phyloP scores from a whole-genome alignment of 352 stramenopile species.

The Halophytophthora batemanensis region DNA sequence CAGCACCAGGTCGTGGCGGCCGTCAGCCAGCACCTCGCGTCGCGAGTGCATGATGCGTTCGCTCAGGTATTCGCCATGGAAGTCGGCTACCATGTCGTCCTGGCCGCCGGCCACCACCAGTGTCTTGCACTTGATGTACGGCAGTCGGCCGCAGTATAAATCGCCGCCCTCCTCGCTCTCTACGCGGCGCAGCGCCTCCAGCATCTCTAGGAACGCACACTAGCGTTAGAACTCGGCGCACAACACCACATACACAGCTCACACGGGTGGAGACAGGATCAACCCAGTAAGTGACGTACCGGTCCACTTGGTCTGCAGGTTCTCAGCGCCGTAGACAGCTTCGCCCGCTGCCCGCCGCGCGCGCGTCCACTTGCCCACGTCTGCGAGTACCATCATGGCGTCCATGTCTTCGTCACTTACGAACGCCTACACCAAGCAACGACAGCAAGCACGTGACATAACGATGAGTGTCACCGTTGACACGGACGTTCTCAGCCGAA shows the following conservation, averaged over 20 bases:
- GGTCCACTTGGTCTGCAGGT: conserved; percentile 57
- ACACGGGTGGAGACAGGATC: neutral
- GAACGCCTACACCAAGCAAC: conserved; percentile 45
- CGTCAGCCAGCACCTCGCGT: conserved; percentile 49
- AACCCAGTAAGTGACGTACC: conserved; percentile 15
- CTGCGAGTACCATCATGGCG: conserved; percentile 41
- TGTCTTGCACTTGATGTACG: conserved; percentile 82
- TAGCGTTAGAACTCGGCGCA: conserved; percentile 5
- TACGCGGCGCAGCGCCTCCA: conserved; percentile 40
- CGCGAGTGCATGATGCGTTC: conserved; percentile 85
- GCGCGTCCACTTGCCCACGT: conserved; percentile 54
- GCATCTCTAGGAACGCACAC: conserved; percentile 35
- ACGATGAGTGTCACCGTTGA: conserved; percentile 8
- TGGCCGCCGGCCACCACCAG: conserved; percentile 62
- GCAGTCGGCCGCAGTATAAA: conserved; percentile 64
- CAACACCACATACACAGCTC: neutral
- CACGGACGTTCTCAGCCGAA: neutral
- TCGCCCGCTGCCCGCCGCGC: conserved; percentile 41
- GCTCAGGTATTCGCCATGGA: conserved; percentile 81
- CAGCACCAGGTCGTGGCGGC: conserved; percentile 59
- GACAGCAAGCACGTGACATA: conserved; percentile 12
- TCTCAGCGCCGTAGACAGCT: conserved; percentile 51
- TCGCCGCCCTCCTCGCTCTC: conserved; percentile 59
- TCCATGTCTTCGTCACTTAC: conserved; percentile 71
- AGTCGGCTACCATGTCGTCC: conserved; percentile 61